phyloP scores from a whole-genome alignment of 495 filamentous ascomycete genomes.

The Hypoxylon rickii region DNA sequence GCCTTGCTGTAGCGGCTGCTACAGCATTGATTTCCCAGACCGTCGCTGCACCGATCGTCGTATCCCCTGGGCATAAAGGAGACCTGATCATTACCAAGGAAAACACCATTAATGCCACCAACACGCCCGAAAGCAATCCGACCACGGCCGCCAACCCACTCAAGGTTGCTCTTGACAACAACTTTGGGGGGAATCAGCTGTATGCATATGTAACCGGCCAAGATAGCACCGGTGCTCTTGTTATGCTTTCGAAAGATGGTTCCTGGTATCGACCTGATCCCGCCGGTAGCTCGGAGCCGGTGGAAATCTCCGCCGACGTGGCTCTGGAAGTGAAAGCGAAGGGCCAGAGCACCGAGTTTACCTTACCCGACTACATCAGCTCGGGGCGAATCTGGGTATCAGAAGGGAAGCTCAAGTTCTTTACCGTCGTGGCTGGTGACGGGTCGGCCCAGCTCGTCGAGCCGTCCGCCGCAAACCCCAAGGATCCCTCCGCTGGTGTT shows the following conservation, averaged over 20 bases:
- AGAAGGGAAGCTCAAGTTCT: slow-evolving; percentile 50
- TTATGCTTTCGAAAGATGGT: slow-evolving; percentile 45
- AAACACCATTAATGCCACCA: slow-evolving; percentile 40
- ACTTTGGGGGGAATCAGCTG: slow-evolving; percentile 42
- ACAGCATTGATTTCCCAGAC: slow-evolving; percentile 28
- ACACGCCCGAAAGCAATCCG: not conserved
- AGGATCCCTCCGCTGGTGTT: slow-evolving; percentile 45
- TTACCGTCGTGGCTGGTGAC: slow-evolving; percentile 34
- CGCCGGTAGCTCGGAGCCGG: slow-evolving; percentile 28
- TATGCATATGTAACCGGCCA: slow-evolving; percentile 48
- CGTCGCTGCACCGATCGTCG: slow-evolving; percentile 34
- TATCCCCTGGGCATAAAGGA: slow-evolving; percentile 21
- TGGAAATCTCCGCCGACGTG: slow-evolving; percentile 35
- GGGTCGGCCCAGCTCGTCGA: slow-evolving; percentile 44
- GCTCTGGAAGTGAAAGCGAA: slow-evolving; percentile 37
- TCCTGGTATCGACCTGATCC: slow-evolving; percentile 43
- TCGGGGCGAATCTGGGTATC: slow-evolving; percentile 50
- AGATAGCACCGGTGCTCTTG: slow-evolving; percentile 36
- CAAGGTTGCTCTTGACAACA: slow-evolving; percentile 45
- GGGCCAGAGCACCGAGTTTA: slow-evolving; percentile 45
- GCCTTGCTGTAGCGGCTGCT: slow-evolving; percentile 37
- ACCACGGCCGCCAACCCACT: slow-evolving; percentile 8
- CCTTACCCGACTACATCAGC: slow-evolving; percentile 44
- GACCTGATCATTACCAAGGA: slow-evolving; percentile 34
- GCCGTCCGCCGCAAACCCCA: slow-evolving; percentile 48